These are phyloP conservation scores for Lactifluus pinguis DNA, from an alignment of 768 basidiomycete species.

Conservation along the genomic window DNA sequence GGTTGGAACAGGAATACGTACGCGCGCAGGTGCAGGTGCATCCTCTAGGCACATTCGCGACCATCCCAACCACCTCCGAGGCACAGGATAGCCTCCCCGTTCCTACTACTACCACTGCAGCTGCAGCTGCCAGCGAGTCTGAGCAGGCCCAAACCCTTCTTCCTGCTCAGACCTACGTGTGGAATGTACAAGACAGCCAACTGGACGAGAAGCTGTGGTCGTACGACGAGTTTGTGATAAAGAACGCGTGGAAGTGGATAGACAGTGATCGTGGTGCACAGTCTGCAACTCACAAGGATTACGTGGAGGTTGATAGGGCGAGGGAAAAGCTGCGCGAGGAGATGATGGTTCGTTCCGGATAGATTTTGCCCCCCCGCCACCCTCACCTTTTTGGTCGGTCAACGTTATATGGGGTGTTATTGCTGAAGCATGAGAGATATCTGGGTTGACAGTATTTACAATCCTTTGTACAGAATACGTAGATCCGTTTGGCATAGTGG, in stretches of 20 bases:
- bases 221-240: slow-evolving; percentile 68
- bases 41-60: slow-evolving; percentile 39
- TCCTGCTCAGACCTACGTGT: slow-evolving; percentile 69
- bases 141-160: slow-evolving; percentile 23
- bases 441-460: background rate
- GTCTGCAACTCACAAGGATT: slow-evolving; percentile 32
- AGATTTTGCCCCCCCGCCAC: too few relatives aligned
- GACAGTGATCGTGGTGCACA: slow-evolving; percentile 27
- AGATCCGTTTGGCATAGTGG: background rate
- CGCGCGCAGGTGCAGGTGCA: slow-evolving; percentile 46
- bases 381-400: background rate
- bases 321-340: slow-evolving; percentile 20
- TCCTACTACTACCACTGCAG: slow-evolving; percentile 28
- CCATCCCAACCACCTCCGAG: slow-evolving; percentile 20
- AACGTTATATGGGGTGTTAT: background rate
- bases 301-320: slow-evolving; percentile 45
- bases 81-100: slow-evolving; percentile 26
- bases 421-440: background rate
- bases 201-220: slow-evolving; percentile 66
- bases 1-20: slow-evolving; percentile 55
- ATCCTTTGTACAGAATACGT: background rate
- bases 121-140: slow-evolving; percentile 34
- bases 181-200: slow-evolving; percentile 32
- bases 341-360: background rate
- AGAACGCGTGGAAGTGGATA: slow-evolving; percentile 76